phyloP scores from a whole-genome alignment of 495 filamentous ascomycete genomes.

The Daldinia decipiens region DNA sequence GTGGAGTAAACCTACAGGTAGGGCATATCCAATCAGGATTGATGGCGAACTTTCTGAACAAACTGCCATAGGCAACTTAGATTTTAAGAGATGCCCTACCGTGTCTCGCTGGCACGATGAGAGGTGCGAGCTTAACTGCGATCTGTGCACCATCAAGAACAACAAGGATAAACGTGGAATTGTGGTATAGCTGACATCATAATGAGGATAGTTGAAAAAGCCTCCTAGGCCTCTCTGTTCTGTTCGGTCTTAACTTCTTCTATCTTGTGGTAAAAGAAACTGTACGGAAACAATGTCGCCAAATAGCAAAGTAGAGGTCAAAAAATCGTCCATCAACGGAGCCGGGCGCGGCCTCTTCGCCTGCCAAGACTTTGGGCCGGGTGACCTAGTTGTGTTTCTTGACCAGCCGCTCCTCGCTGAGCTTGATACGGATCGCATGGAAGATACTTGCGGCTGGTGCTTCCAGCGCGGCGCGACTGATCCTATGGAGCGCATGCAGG shows the following conservation, averaged over 20 bases:
- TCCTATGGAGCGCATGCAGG: conserved; percentile 1
- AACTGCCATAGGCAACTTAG: no score
- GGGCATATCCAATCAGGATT: no score
- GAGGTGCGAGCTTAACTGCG: neutral
- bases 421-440: neutral
- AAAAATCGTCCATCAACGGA: neutral
- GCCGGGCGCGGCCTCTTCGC: conserved; percentile 1
- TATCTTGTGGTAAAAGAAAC: neutral
- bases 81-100: no score
- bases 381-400: neutral
- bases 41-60: no score
- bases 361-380: neutral
- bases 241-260: neutral
- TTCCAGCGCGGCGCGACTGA: neutral
- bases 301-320: neutral
- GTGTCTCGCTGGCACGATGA: no score
- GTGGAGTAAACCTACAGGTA: no score
- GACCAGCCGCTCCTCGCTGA: neutral
- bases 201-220: neutral
- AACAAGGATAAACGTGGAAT: neutral
- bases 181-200: neutral
- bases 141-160: neutral
- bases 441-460: neutral
- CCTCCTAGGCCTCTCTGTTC: neutral
- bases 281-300: neutral